Base-by-base conservation (phyloP, 2,329 filamentous ascomycete genomes). In the Alternaria triticimaculans region DNA sequence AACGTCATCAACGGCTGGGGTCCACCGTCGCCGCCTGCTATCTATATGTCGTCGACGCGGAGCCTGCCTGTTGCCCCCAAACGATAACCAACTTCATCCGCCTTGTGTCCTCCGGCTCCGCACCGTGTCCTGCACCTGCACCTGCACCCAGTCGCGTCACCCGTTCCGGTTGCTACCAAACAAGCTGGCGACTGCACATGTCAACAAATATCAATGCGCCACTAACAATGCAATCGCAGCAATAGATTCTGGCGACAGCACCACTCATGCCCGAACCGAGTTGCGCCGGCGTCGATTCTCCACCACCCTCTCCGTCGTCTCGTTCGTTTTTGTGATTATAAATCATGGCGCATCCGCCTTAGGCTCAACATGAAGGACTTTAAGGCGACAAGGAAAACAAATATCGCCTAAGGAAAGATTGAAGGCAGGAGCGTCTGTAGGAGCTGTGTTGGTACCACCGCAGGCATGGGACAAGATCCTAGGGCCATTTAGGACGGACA, bases 371-470 rank as follows among this genome's bases (percentile, higher is more conserved):
- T 82, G 64, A 66, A 64, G 30, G 70, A 73, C 18, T 80, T 80
- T 50, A 77, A n/a, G 77, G 76, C 5, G 77, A 81, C 53, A 75
- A 77, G 25, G 64, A 74, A 23, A 70, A 12, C 74, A 81, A 14
- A 82, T 78, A 37, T 1, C 58, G 80, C 3, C 82, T 82, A 62
- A 77, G 78, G 9, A 79, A 41, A 82, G 63, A 76, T 68, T 75
- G 76, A 77, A 50, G 77, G 77, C 37, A 15, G 75, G 74, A 14
- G 72, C 74, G 20, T 75, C 72, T 33, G 83, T 87, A 3, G 79
- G 84, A 46, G 84, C 83, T 11, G 68, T 87, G 55, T 79, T 87
- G 67, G 84, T 83, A 4, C 85, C 83, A 4, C 84, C 84, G 2
- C 79, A 81, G 58, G 82, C 84, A 1, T 75, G 75, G 4, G 82